Conservation (phyloP, 768 basidiomycete species). For the Neoboletus subvelutipes region DNA sequence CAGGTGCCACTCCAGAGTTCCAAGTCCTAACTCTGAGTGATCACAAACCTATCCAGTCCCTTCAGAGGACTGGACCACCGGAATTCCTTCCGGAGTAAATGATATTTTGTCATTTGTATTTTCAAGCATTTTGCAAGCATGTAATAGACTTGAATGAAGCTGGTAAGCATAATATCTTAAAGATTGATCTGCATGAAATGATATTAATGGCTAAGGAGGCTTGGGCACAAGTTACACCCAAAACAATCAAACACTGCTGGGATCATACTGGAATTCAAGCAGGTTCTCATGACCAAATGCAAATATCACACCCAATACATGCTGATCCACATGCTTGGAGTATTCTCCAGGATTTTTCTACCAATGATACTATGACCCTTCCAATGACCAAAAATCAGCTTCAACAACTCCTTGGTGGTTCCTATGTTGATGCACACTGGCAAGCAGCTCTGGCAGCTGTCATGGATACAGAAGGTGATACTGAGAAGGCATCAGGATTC, state of each 20-base stretch:
- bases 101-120: no score
- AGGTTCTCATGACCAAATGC: neutral
- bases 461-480: neutral
- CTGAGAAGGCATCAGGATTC: no score
- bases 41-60: no score
- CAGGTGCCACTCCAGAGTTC: no score
- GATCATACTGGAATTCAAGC: neutral
- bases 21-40: no score
- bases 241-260: neutral
- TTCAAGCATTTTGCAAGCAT: no score
- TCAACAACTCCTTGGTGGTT: neutral
- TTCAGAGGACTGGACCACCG: no score
- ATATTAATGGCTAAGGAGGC: neutral
- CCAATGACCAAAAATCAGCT: neutral
- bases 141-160: no score
- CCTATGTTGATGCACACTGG: neutral
- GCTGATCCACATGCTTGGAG: neutral
- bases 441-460: neutral
- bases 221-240: neutral
- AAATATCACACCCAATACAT: neutral
- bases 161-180: neutral
- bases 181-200: neutral
- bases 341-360: neutral
- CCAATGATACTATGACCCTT: neutral
- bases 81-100: no score